A percentile compares a stretch with the other conserved stretches of the same genome.
These are phyloP conservation scores for Zelopaecilomyces penicillatus DNA, from an alignment of 2,329 filamentous ascomycete species.

Conservation along the genomic window DNA sequence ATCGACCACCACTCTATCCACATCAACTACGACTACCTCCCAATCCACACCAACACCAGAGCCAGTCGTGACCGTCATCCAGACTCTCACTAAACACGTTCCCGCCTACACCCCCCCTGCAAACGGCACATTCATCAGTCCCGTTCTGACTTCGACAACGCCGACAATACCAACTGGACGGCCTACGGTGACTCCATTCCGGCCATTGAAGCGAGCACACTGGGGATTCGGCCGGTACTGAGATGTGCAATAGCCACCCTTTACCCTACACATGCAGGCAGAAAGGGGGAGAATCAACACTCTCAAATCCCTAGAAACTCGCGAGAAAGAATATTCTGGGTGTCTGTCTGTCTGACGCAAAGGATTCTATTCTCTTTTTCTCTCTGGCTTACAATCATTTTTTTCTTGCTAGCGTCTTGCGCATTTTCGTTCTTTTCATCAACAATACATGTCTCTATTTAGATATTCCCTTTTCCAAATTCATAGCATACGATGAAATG, in stretches of 20 bases:
- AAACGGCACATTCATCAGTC: neutral
- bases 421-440: too few relatives aligned
- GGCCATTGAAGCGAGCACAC: conserved; percentile 1
- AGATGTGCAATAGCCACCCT: neutral
- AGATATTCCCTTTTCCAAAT: too few relatives aligned
- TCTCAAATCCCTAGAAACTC: neutral
- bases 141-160: neutral
- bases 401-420: neutral
- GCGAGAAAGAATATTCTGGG: neutral
- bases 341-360: neutral
- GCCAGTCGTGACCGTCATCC: neutral
- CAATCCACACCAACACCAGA: too few relatives aligned
- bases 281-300: too few relatives aligned
- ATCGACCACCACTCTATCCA: neutral
- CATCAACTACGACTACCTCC: neutral
- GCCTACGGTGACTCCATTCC: conserved; percentile 6
- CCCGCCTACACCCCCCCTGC: neutral
- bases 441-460: too few relatives aligned
- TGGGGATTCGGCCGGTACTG: conserved; percentile 7
- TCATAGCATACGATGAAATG: too few relatives aligned
- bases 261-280: too few relatives aligned
- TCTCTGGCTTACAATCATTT: too few relatives aligned
- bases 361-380: neutral
- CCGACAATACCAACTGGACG: neutral
- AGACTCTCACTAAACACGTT: conserved; percentile 1